Base-by-base conservation (phyloP, 2,329 filamentous ascomycete species). In the Colletotrichum magnum region DNA sequence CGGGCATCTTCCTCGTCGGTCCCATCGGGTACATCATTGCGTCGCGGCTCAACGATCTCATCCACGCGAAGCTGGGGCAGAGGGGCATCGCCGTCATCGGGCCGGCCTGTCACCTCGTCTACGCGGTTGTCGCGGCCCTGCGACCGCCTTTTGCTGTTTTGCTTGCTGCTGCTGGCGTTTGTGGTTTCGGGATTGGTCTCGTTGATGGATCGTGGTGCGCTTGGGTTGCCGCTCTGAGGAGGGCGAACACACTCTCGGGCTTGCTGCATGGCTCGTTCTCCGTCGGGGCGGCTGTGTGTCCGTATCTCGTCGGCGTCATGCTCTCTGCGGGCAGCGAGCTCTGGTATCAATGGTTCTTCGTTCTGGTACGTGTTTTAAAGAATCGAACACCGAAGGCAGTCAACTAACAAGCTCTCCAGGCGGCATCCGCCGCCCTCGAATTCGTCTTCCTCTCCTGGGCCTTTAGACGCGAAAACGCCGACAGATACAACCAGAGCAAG, bases 311-410 rank as follows among this genome's bases (percentile, higher is more conserved):
- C 1, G 94, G 93, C 0, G 86, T 87, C 3, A 89, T 95, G 87
- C 87, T 95, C 39, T 89, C 90, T 0, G 89, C 88, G 70, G 88
- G 81, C 0, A 72, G 81, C 2, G 75, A 90, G 53, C 82, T 83
- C 0, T 96, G 93, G 93, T 94, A 91, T 73, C 83, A 83, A 6
- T 95, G 92, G 79, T 95, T 93, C 78, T 94, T 94, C 75, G 80
- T 94, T 62, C 92, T 94, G 89, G 85, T 92, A 75, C 72, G 80
- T 68, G 0, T 6, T 13, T 2, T 0, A 18, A 7, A 2, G 3
- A 3, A 13, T 7, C 15, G 0, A 15, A 18, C 43, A 10, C 15
- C 18, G 10, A 45, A 28, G 6, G 2, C 39, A 43, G 6, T 10
- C 15, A 12, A 16, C 41, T 43, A 16, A 32, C 6, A 32, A 32